phyloP scores from a whole-genome alignment of 495 filamentous ascomycete species.

The Penicillium malachiteum region DNA sequence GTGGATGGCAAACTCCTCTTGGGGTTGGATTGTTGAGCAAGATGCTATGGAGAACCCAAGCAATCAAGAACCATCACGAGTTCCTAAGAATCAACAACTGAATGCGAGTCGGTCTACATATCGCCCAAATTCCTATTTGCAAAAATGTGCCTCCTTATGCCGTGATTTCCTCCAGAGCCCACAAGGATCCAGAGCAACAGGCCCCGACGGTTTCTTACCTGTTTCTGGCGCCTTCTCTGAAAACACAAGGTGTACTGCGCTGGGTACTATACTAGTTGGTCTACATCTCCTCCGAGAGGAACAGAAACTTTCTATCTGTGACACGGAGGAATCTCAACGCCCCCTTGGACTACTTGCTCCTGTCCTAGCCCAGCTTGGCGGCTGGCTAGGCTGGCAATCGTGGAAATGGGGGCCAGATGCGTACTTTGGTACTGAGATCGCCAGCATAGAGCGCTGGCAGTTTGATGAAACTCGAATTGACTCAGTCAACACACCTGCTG shows the following conservation, averaged over 20 bases:
- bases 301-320: conserved; percentile 72
- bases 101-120: conserved; percentile 41
- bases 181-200: conserved; percentile 49
- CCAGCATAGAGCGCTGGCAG: conserved; percentile 56
- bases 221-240: conserved; percentile 54
- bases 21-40: conserved; percentile 72
- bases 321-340: conserved; percentile 52
- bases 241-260: conserved; percentile 54
- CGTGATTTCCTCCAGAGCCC: conserved; percentile 60
- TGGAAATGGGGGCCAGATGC: conserved; percentile 59
- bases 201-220: conserved; percentile 58
- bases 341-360: conserved; percentile 58
- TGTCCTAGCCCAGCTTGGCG: conserved; percentile 74
- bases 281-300: conserved; percentile 88
- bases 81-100: conserved; percentile 22
- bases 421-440: conserved; percentile 71
- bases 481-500: conserved; percentile 44
- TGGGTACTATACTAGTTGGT: conserved; percentile 69
- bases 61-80: conserved; percentile 16
- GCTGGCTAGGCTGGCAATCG: conserved; percentile 78
- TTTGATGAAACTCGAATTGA: conserved; percentile 58
- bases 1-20: conserved; percentile 67
- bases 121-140: conserved; percentile 43
- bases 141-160: conserved; percentile 43
- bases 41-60: conserved; percentile 43